Evolutionary conservation across 768 basidiomycete genomes (phyloP).

Genomic region (Suillus sp.): DNA sequence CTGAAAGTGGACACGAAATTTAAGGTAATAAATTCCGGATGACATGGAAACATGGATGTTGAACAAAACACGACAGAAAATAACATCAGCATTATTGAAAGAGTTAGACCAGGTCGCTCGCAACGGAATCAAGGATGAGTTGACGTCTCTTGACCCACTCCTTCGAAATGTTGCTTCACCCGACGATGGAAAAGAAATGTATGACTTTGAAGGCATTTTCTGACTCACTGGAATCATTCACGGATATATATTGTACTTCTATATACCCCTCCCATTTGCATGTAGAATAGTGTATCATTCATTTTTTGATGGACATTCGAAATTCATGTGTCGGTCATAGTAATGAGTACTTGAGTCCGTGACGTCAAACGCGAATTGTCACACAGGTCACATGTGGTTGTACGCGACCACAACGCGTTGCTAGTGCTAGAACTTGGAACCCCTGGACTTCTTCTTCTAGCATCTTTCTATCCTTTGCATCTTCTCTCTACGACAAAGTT

Average conservation of each 20-base stretch:
- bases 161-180: constrained; percentile 56
- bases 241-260: constrained; percentile 14
- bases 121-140: constrained; percentile 78
- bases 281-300: constrained; percentile 24
- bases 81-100: constrained; percentile 75
- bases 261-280: constrained; percentile 16
- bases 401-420: constrained; percentile 26
- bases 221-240: constrained; percentile 17
- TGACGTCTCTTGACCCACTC: constrained; percentile 79
- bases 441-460: background rate
- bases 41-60: background rate
- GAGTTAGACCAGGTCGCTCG: constrained; percentile 84
- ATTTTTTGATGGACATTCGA: constrained; percentile 15
- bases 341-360: background rate
- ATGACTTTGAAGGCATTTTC: constrained; percentile 45
- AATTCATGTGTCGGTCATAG: background rate
- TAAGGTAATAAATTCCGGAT: constrained; percentile 54
- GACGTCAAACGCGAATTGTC: constrained; percentile 18
- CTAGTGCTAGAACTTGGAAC: constrained; percentile 4
- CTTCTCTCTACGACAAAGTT: background rate
- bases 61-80: constrained; percentile 57
- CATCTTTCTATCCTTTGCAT: background rate
- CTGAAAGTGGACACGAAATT: constrained; percentile 82
- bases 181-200: constrained; percentile 42
- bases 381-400: constrained; percentile 21